A percentile compares a stretch with the other conserved stretches of the same genome.
phyloP scores from a whole-genome alignment of 2,329 filamentous ascomycete species.

The Fusarium keratoplasticum region DNA sequence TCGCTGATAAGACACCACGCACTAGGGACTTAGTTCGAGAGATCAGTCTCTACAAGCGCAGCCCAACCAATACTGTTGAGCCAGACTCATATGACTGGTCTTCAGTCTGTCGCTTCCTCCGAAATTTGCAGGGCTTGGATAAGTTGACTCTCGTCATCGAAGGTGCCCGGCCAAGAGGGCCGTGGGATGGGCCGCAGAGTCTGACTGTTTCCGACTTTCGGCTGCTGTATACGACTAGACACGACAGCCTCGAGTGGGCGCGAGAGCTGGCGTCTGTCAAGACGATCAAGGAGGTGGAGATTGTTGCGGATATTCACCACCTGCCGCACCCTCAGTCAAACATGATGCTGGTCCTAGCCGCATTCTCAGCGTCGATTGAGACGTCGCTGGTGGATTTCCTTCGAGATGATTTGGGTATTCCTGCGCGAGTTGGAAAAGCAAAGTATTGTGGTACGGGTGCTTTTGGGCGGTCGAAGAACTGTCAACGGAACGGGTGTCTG shows the following conservation, averaged over 20 bases:
- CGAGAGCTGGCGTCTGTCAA: conserved; percentile 64
- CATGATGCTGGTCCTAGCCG: conserved; percentile 67
- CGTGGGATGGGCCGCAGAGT: conserved; percentile 61
- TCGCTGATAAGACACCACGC: conserved; percentile 64
- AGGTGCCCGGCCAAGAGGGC: conserved; percentile 63
- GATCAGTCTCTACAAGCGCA: conserved; percentile 67
- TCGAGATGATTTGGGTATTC: conserved; percentile 44
- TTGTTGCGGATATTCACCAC: conserved; percentile 65
- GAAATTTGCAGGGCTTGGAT: conserved; percentile 51
- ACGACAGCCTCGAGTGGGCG: conserved; percentile 68
- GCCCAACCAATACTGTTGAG: conserved; percentile 54
- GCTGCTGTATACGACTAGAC: conserved; percentile 56
- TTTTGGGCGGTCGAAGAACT: conserved; percentile 41
- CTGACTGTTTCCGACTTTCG: conserved; percentile 61
- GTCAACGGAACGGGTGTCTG: conserved; percentile 39
- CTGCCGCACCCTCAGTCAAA: conserved; percentile 64
- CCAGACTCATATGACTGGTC: conserved; percentile 63
- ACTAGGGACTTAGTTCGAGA: conserved; percentile 60
- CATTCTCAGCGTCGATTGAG: conserved; percentile 71
- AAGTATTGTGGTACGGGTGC: conserved; percentile 39
- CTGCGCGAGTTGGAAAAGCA: conserved; percentile 37
- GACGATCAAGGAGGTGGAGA: conserved; percentile 61
- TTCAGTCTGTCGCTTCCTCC: conserved; percentile 62
- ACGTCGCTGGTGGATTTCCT: conserved; percentile 66
- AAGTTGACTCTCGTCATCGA: conserved; percentile 65